Percentiles rank a stretch among this genome's conserved stretches.
Evolutionary conservation across 2,329 filamentous ascomycete species (phyloP).

Genomic region (Biscogniauxia marginata): DNA sequence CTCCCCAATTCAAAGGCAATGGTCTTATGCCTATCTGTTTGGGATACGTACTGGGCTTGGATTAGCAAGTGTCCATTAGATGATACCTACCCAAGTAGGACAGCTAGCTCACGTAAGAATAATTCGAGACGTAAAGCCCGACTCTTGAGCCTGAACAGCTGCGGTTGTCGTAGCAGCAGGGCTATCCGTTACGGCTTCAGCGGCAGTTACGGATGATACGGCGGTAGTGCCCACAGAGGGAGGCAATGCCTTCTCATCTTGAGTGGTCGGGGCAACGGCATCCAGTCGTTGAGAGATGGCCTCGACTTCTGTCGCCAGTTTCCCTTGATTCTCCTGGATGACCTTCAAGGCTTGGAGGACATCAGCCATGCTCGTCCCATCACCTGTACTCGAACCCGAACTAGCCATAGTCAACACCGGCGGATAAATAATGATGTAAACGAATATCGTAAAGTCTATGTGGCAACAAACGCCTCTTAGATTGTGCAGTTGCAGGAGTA

Average conservation of each 20-base stretch:
- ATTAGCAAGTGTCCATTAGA: constrained; percentile 10
- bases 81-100: background rate
- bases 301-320: constrained; percentile 27
- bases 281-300: constrained; percentile 31
- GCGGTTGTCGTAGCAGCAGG: constrained; percentile 23
- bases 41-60: constrained; percentile 68
- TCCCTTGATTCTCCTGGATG: constrained; percentile 31
- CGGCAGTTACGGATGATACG: constrained; percentile 13
- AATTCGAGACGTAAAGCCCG: constrained; percentile 53
- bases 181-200: constrained; percentile 21
- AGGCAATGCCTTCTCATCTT: constrained; percentile 19
- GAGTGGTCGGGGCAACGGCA: constrained; percentile 22
- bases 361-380: constrained; percentile 25
- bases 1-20: constrained; percentile 85
- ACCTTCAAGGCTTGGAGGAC: constrained; percentile 28
- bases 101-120: constrained; percentile 47
- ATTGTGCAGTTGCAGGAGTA: background rate
- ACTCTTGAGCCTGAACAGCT: constrained; percentile 36
- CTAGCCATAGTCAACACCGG: constrained; percentile 25
- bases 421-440: constrained; percentile 3
- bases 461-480: too few species aligned
- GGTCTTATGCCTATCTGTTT: constrained; percentile 93
- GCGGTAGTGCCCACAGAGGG: constrained; percentile 13
- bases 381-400: constrained; percentile 18
- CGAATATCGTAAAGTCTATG: constrained; percentile 1